These are phyloP conservation scores for Onygenales sp. DNA, from an alignment of 2,329 filamentous ascomycete genomes.

Conservation along the genomic window DNA sequence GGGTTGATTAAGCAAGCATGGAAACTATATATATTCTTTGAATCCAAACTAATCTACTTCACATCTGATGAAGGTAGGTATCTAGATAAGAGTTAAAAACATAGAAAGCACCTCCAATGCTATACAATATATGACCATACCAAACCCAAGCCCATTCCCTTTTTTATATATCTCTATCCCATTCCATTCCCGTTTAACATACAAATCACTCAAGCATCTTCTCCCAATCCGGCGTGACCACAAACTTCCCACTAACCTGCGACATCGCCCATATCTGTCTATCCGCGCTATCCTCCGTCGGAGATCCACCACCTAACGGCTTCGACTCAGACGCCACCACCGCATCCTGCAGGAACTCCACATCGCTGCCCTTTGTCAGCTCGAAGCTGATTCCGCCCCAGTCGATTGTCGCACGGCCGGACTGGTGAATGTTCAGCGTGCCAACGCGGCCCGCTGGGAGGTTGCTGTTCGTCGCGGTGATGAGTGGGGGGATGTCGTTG, in stretches of 20 bases:
- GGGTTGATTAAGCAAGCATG: no score
- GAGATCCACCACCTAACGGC: conserved; percentile 8
- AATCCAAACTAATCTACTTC: no score
- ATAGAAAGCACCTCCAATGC: background rate
- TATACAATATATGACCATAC: background rate
- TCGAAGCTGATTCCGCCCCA: conserved; percentile 55
- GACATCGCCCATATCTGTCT: conserved; percentile 48
- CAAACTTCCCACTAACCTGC: conserved; percentile 55
- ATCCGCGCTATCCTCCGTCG: conserved; percentile 23
- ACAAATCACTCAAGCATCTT: conserved; percentile 32
- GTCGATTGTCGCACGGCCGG: conserved; percentile 51
- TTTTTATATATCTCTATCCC: no score
- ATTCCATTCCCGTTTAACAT: background rate
- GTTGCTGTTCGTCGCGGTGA: conserved; percentile 31
- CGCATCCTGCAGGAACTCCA: conserved; percentile 53
- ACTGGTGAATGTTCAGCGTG: conserved; percentile 52
- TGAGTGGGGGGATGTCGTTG: conserved; percentile 20
- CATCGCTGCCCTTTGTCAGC: conserved; percentile 46
- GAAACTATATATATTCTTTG: no score
- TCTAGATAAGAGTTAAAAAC: no score
- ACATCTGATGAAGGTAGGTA: no score
- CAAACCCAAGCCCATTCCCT: no score
- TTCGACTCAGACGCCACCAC: conserved; percentile 31
- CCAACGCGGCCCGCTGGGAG: conserved; percentile 48
- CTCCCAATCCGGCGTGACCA: conserved; percentile 53